phyloP scores from a whole-genome alignment of 2,329 filamentous ascomycete species.

The Rutstroemia sp. region DNA sequence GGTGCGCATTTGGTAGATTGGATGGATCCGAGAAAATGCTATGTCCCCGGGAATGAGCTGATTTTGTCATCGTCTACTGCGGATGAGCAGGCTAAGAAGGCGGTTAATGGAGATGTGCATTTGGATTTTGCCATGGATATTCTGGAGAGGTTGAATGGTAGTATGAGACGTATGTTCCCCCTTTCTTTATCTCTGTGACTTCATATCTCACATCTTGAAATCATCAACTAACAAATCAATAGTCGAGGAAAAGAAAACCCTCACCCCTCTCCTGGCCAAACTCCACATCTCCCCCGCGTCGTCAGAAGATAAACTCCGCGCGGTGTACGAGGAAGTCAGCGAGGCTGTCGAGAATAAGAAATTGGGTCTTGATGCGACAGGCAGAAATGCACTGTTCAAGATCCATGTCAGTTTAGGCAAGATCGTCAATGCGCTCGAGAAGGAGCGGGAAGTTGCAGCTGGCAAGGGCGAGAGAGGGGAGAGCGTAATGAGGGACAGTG shows the following conservation, averaged over 20 bases:
- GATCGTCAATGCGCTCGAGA: conserved; percentile 54
- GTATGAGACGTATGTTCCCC: conserved; percentile 53
- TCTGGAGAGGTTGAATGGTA: conserved; percentile 63
- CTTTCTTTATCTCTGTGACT: not conserved
- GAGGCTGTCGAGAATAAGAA: conserved; percentile 54
- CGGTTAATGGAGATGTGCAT: conserved; percentile 70
- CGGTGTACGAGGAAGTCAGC: conserved; percentile 49
- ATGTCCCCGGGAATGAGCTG: conserved; percentile 37
- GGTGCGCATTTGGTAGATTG: conserved; percentile 84
- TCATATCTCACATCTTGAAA: not conserved
- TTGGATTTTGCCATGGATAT: conserved; percentile 71
- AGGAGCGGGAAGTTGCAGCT: conserved; percentile 22
- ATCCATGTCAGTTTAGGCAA: conserved; percentile 60
- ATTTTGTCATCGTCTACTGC: conserved; percentile 28
- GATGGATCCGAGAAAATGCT: conserved; percentile 86
- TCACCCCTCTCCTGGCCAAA: conserved; percentile 74
- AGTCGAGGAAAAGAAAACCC: conserved; percentile 81
- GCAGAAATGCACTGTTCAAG: conserved; percentile 59
- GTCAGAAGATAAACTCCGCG: conserved; percentile 48
- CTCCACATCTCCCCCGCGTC: conserved; percentile 68
- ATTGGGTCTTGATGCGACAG: conserved; percentile 51
- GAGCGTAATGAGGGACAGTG: conserved; percentile 2
- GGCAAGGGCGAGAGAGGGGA: conserved; percentile 12
- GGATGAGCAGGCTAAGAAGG: conserved; percentile 52
- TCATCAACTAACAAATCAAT: conserved; percentile 11